phyloP scores from a whole-genome alignment of 1,284 basidiomycete genomes.

The Coniferiporia sulphurascens region DNA sequence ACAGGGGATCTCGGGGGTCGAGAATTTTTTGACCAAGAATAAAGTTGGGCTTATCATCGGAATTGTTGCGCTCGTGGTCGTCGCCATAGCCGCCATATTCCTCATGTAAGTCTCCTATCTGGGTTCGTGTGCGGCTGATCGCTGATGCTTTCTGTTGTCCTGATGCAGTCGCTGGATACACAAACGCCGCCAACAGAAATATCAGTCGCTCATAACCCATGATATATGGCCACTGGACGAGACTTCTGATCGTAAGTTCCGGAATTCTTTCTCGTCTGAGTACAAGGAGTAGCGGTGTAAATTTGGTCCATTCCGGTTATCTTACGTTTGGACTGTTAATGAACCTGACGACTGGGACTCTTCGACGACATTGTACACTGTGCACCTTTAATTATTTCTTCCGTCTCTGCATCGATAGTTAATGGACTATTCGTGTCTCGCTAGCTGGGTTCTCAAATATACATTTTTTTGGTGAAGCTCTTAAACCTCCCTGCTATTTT shows the following conservation, averaged over 20 bases:
- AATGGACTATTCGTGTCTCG: too few relatives aligned
- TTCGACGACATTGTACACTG: neutral
- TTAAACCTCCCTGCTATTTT: too few relatives aligned
- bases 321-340: neutral
- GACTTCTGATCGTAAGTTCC: neutral
- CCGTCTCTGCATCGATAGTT: too few relatives aligned
- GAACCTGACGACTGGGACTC: neutral
- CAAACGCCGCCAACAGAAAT: slow-evolving; percentile 1
- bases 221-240: neutral
- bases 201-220: neutral
- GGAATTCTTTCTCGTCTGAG: neutral
- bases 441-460: neutral
- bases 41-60: slow-evolving; percentile 41
- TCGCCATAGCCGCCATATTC: slow-evolving; percentile 32
- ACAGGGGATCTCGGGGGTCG: slow-evolving; percentile 34
- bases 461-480: too few relatives aligned
- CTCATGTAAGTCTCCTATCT: slow-evolving; percentile 30
- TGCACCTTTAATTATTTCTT: neutral
- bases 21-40: slow-evolving; percentile 34
- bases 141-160: neutral
- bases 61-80: slow-evolving; percentile 33
- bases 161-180: neutral
- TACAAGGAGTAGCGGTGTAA: neutral
- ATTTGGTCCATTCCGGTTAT: neutral
- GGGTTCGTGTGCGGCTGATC: neutral